Base-by-base conservation (phyloP, 106 monocot genomes). In the Gastrodia elata region DNA sequence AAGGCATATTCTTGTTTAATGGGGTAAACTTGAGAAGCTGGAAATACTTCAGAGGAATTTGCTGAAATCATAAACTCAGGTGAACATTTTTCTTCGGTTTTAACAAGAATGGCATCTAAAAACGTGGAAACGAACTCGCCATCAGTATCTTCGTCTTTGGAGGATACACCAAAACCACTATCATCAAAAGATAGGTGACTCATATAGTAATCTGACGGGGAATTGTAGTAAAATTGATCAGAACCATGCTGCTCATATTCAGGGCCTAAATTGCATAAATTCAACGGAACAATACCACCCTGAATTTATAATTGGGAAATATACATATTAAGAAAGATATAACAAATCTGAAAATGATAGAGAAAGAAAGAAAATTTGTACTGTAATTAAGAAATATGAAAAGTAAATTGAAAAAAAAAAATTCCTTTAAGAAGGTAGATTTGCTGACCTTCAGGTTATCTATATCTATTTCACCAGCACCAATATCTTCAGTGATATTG, bases 401-500 rank as follows among this genome's bases (percentile, higher is more conserved):
- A 64, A 3, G 22, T 20, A 2, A 13, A 68, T 39, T 39, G 4
- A 11, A 22, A 38, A 22, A 38, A 8, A 6, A 68, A 65, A 16
- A 67, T 38, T 67, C 37, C 20, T 58, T 26, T 2, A 36, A 70
- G 24, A 52, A 34, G 41, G 28, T 64, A 77, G 27, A 67, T 6
- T 37, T 68, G 25, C 70, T 72, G 36, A 86, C 89, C 86, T 79
- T 75, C 55, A 5, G 52, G 37, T 37, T 59, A 48, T 30, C 57
- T n/a, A 48, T 20, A 38, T 77, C 37, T n/a, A n/a, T 26, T 8
- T 72, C 69, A 36, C 35, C 34, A 65, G 77, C 70, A 35, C 40
- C 44, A 8, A 39, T 24, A 75, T 74, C 71, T 68, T 74, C 41
- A 68, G 44, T 28, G 11, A 76, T 49, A 78, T 76, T 85, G 46